Evolutionary conservation across 2,329 filamentous ascomycete species (phyloP).

Genomic region (Curvularia spicifera): DNA sequence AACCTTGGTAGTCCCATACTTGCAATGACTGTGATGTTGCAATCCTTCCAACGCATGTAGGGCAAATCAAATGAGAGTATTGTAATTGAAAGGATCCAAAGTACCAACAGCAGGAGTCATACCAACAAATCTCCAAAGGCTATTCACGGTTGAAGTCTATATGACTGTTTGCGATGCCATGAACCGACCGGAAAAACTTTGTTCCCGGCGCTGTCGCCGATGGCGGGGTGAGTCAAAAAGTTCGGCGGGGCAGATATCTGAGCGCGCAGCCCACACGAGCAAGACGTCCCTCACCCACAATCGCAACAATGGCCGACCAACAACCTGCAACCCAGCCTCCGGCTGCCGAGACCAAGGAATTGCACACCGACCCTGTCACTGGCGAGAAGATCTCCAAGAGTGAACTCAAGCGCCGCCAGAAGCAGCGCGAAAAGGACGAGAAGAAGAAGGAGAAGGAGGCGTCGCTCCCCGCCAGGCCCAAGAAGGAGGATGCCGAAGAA

Average conservation of each 20-base stretch:
- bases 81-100: neutral
- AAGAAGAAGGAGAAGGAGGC: constrained; percentile 86
- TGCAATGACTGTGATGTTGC: neutral
- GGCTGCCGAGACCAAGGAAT: constrained; percentile 59
- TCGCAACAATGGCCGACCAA: constrained; percentile 43
- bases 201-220: constrained; percentile 14
- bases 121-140: neutral
- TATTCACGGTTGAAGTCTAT: neutral
- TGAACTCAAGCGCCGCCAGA: constrained; percentile 88
- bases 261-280: constrained; percentile 27
- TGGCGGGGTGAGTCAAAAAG: constrained; percentile 34
- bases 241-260: constrained; percentile 26
- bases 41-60: neutral
- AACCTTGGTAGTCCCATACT: neutral
- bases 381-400: constrained; percentile 74
- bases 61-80: neutral
- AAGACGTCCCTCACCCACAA: constrained; percentile 17
- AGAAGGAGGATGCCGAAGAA: constrained; percentile 71
- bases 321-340: constrained; percentile 35
- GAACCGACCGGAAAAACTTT: constrained; percentile 24
- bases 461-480: constrained; percentile 65
- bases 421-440: constrained; percentile 88
- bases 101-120: neutral
- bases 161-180: neutral
- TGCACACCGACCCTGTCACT: constrained; percentile 89